Conservation (phyloP, 1,284 basidiomycete genomes). For the Ustilago sp. region DNA sequence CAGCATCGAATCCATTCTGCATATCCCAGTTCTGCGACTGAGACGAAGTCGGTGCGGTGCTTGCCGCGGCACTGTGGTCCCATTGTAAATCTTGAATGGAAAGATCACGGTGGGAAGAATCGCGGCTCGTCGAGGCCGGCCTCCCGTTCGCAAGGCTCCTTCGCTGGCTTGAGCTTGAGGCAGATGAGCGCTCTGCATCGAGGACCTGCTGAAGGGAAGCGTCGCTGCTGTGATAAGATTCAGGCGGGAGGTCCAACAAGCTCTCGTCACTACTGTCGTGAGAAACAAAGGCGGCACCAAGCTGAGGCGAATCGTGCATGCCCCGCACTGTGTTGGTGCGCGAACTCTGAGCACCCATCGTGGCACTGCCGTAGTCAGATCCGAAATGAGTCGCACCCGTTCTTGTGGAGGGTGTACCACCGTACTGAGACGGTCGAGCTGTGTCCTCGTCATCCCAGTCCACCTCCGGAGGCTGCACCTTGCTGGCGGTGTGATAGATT, state of each 20-base stretch:
- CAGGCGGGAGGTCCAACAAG: slow-evolving; percentile 46
- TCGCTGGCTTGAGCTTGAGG: slow-evolving; percentile 23
- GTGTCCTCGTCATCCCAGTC: slow-evolving; percentile 55
- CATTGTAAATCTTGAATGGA: slow-evolving; percentile 24
- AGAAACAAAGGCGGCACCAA: slow-evolving; percentile 26
- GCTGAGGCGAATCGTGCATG: slow-evolving; percentile 34
- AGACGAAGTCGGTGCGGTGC: slow-evolving; percentile 47
- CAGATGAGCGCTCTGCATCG: slow-evolving; percentile 24
- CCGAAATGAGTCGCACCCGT: slow-evolving; percentile 48
- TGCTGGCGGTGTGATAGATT: slow-evolving; percentile 79
- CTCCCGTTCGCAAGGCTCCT: slow-evolving; percentile 2
- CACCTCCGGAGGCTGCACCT: slow-evolving; percentile 71
- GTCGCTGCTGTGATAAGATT: slow-evolving; percentile 50
- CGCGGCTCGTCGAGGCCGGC: slow-evolving; percentile 22
- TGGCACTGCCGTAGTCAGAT: slow-evolving; percentile 48
- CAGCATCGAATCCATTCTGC: slow-evolving; percentile 13
- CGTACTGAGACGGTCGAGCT: slow-evolving; percentile 46
- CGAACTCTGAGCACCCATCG: slow-evolving; percentile 47
- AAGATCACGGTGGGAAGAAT: slow-evolving; percentile 37
- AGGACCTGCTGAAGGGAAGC: slow-evolving; percentile 19
- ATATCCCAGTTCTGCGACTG: slow-evolving; percentile 37
- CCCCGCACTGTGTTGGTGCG: slow-evolving; percentile 45
- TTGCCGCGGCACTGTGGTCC: slow-evolving; percentile 32
- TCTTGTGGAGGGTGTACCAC: slow-evolving; percentile 39
- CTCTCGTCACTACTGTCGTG: slow-evolving; percentile 49